These are phyloP conservation scores for Kodamaea kakaduensis DNA, from an alignment of 805 yeast species.

Conservation along the genomic window DNA sequence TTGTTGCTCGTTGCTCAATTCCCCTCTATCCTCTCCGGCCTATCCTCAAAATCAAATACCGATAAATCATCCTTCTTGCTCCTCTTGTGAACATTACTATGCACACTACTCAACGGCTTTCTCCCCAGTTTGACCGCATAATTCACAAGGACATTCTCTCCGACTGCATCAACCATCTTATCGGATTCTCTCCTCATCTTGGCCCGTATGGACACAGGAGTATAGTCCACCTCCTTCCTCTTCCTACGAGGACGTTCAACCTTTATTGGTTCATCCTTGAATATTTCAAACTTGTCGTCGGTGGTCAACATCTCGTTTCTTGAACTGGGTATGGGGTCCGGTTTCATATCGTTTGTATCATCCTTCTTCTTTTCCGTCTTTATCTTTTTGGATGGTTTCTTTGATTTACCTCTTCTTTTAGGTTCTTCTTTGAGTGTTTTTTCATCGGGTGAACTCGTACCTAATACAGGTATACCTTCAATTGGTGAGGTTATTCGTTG, in stretches of 20 bases:
- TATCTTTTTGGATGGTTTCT: no score
- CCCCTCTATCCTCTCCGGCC: background rate
- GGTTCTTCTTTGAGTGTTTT: no score
- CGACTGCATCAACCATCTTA: conserved; percentile 58
- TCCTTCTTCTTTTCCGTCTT: no score
- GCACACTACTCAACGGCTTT: conserved; percentile 7
- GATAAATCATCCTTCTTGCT: conserved; percentile 24
- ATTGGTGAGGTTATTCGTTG: no score
- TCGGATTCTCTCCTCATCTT: conserved; percentile 68
- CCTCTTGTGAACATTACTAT: conserved; percentile 3
- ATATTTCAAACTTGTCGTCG: conserved; percentile 10
- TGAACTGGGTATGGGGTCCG: no score
- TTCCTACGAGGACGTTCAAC: conserved; percentile 43
- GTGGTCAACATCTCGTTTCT: no score
- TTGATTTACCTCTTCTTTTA: no score
- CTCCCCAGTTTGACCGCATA: conserved; percentile 10
- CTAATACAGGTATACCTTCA: no score
- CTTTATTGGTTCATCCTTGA: conserved; percentile 3
- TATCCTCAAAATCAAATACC: conserved; percentile 36
- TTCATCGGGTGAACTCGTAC: no score
- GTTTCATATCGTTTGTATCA: no score
- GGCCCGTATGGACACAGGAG: conserved; percentile 60
- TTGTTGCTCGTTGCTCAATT: background rate
- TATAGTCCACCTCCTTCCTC: conserved; percentile 59
- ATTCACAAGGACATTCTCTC: conserved; percentile 23